A percentile compares a stretch with the other conserved stretches of the same genome.
These are phyloP conservation scores for Coemansia sp. DNA, from an alignment of 192 early-diverging fungal genomes.

Conservation along the genomic window DNA sequence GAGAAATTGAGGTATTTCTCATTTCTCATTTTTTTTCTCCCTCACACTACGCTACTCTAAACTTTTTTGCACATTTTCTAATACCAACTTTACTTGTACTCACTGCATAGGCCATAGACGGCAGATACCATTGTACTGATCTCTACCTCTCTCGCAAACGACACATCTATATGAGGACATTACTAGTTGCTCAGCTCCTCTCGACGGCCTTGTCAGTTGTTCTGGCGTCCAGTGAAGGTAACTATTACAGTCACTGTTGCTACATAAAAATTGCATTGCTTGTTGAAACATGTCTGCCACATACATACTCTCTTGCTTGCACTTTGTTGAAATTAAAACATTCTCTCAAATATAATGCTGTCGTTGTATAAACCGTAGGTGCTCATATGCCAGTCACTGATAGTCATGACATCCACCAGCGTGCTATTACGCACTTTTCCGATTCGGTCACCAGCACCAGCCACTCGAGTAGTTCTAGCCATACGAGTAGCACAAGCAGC, in stretches of 20 bases:
- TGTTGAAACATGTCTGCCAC: not conserved
- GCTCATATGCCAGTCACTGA: not conserved
- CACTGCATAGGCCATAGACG: not conserved
- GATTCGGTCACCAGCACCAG: not conserved
- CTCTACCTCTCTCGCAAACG: not conserved
- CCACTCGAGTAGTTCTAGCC: not conserved
- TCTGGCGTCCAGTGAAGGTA: conserved; percentile 1
- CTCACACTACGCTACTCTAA: not conserved
- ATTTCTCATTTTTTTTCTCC: not conserved
- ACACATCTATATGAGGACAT: not conserved
- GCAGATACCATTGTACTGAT: not conserved
- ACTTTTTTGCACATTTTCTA: not conserved
- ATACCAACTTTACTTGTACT: not conserved
- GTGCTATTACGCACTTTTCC: not conserved
- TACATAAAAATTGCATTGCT: not conserved
- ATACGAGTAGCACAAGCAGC: not conserved
- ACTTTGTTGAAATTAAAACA: not conserved
- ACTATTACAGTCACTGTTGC: not conserved
- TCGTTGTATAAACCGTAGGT: not conserved
- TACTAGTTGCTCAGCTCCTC: not conserved
- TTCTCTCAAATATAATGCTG: not conserved
- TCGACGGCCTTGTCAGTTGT: not conserved
- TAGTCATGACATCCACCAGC: not conserved
- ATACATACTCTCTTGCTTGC: not conserved
- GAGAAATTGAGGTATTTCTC: conserved; percentile 1